These are phyloP conservation scores for Lepiota brunneoincarnata DNA, from an alignment of 768 basidiomycete genomes.

Conservation along the genomic window DNA sequence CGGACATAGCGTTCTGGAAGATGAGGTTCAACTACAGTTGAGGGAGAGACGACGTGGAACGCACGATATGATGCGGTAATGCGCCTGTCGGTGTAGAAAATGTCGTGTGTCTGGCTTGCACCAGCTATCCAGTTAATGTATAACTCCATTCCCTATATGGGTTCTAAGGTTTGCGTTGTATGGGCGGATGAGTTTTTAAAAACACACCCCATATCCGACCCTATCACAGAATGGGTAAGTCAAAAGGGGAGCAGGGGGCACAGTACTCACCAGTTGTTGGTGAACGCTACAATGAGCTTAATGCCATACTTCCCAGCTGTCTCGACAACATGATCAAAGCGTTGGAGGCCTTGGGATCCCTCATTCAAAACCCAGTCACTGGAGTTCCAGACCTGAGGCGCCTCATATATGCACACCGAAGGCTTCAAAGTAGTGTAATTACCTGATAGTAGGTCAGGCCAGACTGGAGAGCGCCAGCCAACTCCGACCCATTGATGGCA, in stretches of 20 bases:
- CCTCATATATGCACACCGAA: background rate
- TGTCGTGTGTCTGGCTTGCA: slow-evolving; percentile 46
- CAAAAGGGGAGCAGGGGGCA: background rate
- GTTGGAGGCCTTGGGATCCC: slow-evolving; percentile 51
- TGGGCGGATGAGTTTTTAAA: background rate
- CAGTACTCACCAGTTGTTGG: slow-evolving; percentile 48
- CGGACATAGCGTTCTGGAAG: slow-evolving; percentile 43
- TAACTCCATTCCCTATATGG: slow-evolving; percentile 51
- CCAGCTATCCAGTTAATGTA: slow-evolving; percentile 57
- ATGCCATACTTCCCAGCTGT: slow-evolving; percentile 49
- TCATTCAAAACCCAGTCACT: slow-evolving; percentile 48
- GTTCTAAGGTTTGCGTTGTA: background rate
- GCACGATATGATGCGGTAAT: slow-evolving; percentile 45
- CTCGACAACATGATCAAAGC: slow-evolving; percentile 49
- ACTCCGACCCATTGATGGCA: slow-evolving; percentile 41
- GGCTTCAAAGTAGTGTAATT: background rate
- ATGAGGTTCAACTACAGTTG: background rate
- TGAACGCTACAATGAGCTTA: slow-evolving; percentile 49
- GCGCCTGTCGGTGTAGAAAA: slow-evolving; percentile 52
- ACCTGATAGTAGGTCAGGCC: slow-evolving; percentile 51
- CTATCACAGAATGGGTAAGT: slow-evolving; percentile 22
- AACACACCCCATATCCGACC: slow-evolving; percentile 54
- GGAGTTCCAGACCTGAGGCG: slow-evolving; percentile 44
- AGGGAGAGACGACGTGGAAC: slow-evolving; percentile 12
- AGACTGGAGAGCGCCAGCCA: slow-evolving; percentile 38